Percentiles rank a stretch among this genome's conserved stretches.
phyloP scores from a whole-genome alignment of 495 filamentous ascomycete species.

The Glarea lozoyensis region DNA sequence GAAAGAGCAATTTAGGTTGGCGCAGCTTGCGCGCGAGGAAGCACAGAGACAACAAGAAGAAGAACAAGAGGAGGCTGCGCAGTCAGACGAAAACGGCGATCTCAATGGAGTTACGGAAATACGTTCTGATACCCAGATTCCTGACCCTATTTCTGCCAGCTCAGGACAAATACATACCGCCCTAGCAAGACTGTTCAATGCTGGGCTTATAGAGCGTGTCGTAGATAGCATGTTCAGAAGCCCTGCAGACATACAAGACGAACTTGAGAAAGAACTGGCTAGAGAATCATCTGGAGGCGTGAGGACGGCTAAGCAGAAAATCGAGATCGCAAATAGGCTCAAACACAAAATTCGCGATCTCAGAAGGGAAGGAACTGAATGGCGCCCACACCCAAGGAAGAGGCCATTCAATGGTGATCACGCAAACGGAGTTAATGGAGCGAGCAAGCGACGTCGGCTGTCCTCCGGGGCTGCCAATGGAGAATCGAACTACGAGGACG shows the following conservation, averaged over 20 bases:
- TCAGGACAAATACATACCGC: constrained; percentile 15
- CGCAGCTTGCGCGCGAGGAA: no score
- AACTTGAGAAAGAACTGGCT: constrained; percentile 11
- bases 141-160: background rate
- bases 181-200: constrained; percentile 11
- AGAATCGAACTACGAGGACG: constrained; percentile 22
- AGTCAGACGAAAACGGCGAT: constrained; percentile 20
- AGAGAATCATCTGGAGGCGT: constrained; percentile 10
- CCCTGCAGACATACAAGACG: constrained; percentile 18
- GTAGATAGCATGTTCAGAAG: constrained; percentile 15
- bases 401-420: constrained; percentile 12
- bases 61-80: no score
- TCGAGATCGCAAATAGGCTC: constrained; percentile 13
- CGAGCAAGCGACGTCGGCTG: constrained; percentile 37
- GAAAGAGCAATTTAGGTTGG: constrained; percentile 4
- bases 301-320: constrained; percentile 20
- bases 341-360: constrained; percentile 3
- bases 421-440: constrained; percentile 14
- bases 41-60: no score
- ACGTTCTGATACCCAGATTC: constrained; percentile 25
- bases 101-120: constrained; percentile 15
- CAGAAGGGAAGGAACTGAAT: constrained; percentile 15
- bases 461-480: constrained; percentile 20
- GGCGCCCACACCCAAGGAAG: constrained; percentile 14
- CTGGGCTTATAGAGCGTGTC: constrained; percentile 15